Conservation (phyloP, 371 early-diverging fungal genomes). For the Entomophthora muscae region DNA sequence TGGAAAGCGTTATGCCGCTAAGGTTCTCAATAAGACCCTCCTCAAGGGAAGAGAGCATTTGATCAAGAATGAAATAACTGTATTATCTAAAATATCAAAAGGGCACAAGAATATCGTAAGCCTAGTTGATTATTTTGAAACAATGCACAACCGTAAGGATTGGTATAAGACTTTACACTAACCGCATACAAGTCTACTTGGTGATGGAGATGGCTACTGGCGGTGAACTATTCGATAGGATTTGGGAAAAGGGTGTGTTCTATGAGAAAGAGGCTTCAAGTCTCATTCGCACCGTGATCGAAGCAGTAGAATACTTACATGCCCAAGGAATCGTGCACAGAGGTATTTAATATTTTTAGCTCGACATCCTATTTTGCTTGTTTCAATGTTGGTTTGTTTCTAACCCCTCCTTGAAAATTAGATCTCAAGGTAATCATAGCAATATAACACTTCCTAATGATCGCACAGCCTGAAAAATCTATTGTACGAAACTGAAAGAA, state of each 20-base stretch:
- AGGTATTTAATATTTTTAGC: conserved; percentile 36
- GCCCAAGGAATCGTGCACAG: conserved; percentile 73
- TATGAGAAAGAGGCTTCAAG: conserved; percentile 77
- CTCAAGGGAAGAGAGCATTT: conserved; percentile 79
- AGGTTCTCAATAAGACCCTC: conserved; percentile 76
- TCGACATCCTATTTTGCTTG: neutral
- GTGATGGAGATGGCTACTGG: conserved; percentile 80
- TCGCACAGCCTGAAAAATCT: conserved; percentile 72
- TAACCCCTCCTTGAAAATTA: conserved; percentile 12
- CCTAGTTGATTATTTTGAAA: conserved; percentile 81
- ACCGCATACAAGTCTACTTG: conserved; percentile 43
- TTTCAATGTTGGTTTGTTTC: neutral
- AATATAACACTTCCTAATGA: no score
- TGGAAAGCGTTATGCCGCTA: conserved; percentile 70
- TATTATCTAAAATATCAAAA: conserved; percentile 63
- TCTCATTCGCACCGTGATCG: conserved; percentile 50
- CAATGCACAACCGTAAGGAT: conserved; percentile 58
- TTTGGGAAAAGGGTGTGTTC: conserved; percentile 59
- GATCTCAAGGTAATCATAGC: conserved; percentile 25
- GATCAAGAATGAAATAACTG: conserved; percentile 77
- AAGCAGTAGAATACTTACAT: conserved; percentile 68
- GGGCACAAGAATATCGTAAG: conserved; percentile 76
- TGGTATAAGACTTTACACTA: conserved; percentile 6
- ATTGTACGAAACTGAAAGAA: conserved; percentile 52
- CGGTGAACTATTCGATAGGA: conserved; percentile 81